A percentile compares a stretch with the other conserved stretches of the same genome.
Conservation (phyloP, 139 green algal genomes). For the Asterochloris sp. region DNA sequence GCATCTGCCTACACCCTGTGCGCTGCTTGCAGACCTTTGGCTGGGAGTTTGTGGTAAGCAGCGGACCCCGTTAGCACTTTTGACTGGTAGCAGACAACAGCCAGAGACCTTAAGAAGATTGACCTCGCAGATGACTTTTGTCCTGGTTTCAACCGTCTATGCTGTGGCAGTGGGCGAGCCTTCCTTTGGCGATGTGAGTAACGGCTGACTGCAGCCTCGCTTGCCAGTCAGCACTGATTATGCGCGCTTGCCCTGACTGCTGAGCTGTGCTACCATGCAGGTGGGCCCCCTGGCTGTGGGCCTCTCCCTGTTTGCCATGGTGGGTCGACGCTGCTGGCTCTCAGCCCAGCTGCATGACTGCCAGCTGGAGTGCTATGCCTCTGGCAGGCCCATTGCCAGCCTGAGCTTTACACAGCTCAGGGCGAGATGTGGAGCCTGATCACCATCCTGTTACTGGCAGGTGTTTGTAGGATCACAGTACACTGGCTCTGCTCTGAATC, state of each 20-base stretch:
- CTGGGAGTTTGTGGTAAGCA: no score
- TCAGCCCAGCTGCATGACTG: background rate
- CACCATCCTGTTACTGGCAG: background rate
- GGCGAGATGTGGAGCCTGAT: background rate
- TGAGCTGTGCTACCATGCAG: background rate
- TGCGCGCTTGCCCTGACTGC: no score
- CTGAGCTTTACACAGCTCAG: background rate
- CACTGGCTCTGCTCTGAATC: conserved; percentile 12
- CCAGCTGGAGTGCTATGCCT: background rate
- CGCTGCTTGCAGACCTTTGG: no score
- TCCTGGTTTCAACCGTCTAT: conserved; percentile 59
- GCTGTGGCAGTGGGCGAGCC: conserved; percentile 48
- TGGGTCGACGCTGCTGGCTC: background rate
- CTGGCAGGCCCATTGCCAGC: background rate
- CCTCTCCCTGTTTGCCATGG: conserved; percentile 15
- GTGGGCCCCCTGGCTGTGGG: conserved; percentile 39
- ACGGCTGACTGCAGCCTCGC: no score
- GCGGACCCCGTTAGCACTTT: no score
- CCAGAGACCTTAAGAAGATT: no score
- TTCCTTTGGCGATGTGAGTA: conserved; percentile 26
- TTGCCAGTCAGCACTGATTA: no score
- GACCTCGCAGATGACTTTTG: conserved; percentile 32
- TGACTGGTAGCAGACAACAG: no score
- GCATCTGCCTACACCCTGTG: no score
- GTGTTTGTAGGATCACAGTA: conserved; percentile 9